Evolutionary conservation across 257 asterid genomes (phyloP).

Genomic region (Ballota nigra): DNA sequence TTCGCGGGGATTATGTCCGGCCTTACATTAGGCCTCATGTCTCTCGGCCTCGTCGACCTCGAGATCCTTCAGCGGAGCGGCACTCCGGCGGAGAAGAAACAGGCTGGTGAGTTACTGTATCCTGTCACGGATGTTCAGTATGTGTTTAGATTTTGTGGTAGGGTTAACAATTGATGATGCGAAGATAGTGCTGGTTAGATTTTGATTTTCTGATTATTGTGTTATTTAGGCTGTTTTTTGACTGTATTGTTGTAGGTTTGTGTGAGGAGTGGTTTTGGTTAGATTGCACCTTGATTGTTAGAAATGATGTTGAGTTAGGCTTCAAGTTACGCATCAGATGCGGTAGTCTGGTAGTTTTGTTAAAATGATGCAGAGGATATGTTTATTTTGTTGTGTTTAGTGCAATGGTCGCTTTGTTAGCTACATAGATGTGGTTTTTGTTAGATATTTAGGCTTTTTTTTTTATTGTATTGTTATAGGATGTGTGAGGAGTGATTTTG

Average conservation of each 20-base stretch:
- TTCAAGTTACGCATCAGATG: background rate
- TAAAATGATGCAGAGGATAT: background rate
- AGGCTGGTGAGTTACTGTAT: slow-evolving; percentile 50
- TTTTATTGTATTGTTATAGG: background rate
- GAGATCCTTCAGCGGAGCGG: slow-evolving; percentile 97
- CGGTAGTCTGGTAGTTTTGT: background rate
- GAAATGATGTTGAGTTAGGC: background rate
- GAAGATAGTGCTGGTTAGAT: slow-evolving; percentile 7
- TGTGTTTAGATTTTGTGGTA: background rate
- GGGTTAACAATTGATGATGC: background rate
- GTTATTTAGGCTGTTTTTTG: background rate
- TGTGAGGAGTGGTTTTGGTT: background rate
- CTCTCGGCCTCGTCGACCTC: slow-evolving; percentile 86
- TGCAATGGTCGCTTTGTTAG: background rate
- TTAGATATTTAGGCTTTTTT: background rate
- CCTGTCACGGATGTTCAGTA: background rate
- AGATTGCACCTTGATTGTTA: background rate
- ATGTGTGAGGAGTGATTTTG: background rate
- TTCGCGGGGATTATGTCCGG: slow-evolving; percentile 98
- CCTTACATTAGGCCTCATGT: slow-evolving; percentile 87
- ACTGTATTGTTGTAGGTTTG: background rate
- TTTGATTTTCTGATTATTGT: background rate
- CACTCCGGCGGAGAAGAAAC: slow-evolving; percentile 70
- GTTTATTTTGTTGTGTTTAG: background rate
- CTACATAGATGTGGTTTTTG: background rate